Base-by-base conservation (phyloP, 495 filamentous ascomycete genomes). In the Oidiodendron maius region DNA sequence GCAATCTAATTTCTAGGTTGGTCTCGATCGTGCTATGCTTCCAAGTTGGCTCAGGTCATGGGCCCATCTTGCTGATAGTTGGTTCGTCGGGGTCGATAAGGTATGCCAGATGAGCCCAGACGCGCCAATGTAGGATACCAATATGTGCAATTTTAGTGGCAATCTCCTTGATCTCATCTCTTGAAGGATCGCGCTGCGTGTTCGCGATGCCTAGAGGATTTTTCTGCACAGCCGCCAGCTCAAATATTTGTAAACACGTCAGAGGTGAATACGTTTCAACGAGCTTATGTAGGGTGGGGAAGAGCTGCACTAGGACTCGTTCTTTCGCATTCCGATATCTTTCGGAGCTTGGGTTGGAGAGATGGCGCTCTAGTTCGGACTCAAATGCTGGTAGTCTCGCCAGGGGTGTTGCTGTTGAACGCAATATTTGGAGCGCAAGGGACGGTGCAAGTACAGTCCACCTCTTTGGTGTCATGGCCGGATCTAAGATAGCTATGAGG, bases 121-220 rank as follows among this genome's bases (percentile, higher is more conserved):
- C 82, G 41, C 83, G 73, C 89, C 89, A 96, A 63, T 96, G 89
- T 18, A 95, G 65, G 16, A 89, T 73, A 8, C 81, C 79, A 35
- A 96, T 77, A 55, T 94, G 90, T 10, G 88, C 81, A 32, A 93
- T 69, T 23, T 85, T 80, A 48, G 77, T 80, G 1, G 84, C 79
- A 57, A 91, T 78, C 44, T 87, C 80, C 38, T 79, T 30, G 23
- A 58, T 46, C 37, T 56, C 50, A 6, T 56, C 44, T 17, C 51
- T 51, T 4, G 42, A 8, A 12, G 40, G 48, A 24, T 2, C 26
- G 2, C 11, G 3, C 20, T 25, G 40, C 5, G 22, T 5, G 13
- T 25, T 15, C 23, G 20, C 0, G 4, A 21, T 11, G 13, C 4
- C 20, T 17, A 45, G 30, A 3, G 18, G 46, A 2, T 12, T 34